phyloP scores from a whole-genome alignment of 2,329 filamentous ascomycete species.

The Botrytis deweyae region DNA sequence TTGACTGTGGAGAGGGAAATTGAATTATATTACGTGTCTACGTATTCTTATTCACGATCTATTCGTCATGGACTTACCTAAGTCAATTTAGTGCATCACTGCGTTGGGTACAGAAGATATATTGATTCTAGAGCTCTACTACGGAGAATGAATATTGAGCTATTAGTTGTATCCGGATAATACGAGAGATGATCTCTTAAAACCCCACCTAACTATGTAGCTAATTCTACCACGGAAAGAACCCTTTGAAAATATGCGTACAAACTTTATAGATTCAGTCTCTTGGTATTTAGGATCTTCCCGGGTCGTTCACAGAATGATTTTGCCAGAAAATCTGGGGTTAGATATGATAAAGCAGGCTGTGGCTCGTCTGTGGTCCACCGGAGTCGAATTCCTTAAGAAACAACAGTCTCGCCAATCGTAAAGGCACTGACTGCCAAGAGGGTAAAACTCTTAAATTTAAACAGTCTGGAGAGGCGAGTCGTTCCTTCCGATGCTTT shows the following conservation, averaged over 20 bases:
- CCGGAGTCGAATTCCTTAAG: not conserved
- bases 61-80: not conserved
- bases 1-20: not conserved
- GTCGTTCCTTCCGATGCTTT: not conserved
- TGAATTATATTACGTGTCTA: not conserved
- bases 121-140: not conserved
- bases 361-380: not conserved
- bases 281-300: not conserved
- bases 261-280: not conserved
- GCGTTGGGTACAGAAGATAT: not conserved
- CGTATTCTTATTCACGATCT: not conserved
- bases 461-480: not conserved
- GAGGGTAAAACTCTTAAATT: not conserved
- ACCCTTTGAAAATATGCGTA: not conserved
- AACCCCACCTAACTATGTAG: not conserved
- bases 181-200: not conserved
- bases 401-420: not conserved
- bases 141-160: not conserved
- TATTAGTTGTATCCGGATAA: not conserved
- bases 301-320: not conserved
- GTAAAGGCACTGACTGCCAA: not conserved
- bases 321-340: not conserved
- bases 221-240: not conserved
- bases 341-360: not conserved
- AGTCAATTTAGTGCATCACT: not conserved